These are phyloP conservation scores for Sophora flavescens DNA, from an alignment of 306 rosid genomes.

Conservation along the genomic window DNA sequence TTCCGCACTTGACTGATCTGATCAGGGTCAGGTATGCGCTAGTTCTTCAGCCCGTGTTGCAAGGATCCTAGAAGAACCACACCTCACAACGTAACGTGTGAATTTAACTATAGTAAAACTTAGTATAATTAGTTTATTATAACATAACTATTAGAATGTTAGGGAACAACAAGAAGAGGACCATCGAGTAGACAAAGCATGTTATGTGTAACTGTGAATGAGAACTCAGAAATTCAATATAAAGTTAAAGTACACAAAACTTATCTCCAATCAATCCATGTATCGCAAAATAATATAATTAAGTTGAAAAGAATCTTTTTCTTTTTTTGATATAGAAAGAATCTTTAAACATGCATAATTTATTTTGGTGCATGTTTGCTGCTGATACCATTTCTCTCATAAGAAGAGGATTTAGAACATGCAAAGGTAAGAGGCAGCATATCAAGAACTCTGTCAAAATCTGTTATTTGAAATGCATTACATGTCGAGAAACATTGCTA, in stretches of 20 bases:
- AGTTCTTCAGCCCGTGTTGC: too few relatives aligned
- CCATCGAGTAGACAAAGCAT: background rate
- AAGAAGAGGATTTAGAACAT: background rate
- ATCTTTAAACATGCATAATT: slow-evolving; percentile 13
- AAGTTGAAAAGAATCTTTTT: background rate
- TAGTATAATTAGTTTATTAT: background rate
- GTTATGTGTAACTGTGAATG: background rate
- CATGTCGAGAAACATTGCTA: slow-evolving; percentile 15
- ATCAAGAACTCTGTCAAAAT: slow-evolving; percentile 13
- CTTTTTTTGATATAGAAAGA: background rate
- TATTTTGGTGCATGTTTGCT: slow-evolving; percentile 28
- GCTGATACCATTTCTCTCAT: background rate
- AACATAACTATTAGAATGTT: background rate
- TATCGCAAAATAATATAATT: background rate
- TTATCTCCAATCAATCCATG: background rate
- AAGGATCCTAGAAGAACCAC: too few relatives aligned
- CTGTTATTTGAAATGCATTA: slow-evolving; percentile 1
- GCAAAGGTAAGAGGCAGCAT: slow-evolving; percentile 6
- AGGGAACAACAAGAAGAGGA: background rate
- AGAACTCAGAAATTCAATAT: background rate
- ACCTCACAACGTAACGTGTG: background rate
- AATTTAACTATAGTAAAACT: background rate
- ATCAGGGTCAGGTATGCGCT: too few relatives aligned
- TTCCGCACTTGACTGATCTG: too few relatives aligned
- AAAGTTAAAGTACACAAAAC: background rate